Conservation (phyloP, 2,329 filamentous ascomycete species). For the Calonectria montana region DNA sequence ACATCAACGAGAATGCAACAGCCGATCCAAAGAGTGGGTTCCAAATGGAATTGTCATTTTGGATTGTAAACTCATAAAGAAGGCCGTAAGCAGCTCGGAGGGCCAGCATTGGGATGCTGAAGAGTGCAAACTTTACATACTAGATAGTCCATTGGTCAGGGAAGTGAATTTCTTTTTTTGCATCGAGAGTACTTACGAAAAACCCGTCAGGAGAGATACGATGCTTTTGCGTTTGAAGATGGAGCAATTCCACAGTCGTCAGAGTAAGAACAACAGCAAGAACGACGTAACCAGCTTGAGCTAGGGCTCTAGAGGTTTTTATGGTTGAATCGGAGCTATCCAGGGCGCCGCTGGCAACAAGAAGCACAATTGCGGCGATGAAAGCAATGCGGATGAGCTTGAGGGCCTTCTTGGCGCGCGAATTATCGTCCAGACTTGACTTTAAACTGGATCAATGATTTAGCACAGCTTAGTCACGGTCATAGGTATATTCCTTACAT, state of each 20-base stretch:
- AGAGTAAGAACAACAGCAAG: not conserved
- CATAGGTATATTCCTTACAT: constrained; percentile 31
- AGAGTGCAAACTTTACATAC: constrained; percentile 5
- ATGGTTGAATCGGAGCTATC: not conserved
- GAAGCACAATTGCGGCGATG: not conserved
- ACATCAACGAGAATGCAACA: constrained; percentile 6
- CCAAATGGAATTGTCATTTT: not conserved
- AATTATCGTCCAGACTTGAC: not conserved
- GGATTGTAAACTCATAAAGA: constrained; percentile 6
- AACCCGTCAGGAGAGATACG: not conserved
- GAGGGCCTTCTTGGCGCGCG: not conserved
- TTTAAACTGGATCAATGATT: not conserved
- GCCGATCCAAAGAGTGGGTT: constrained; percentile 7
- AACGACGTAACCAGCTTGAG: not conserved
- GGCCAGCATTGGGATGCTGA: not conserved
- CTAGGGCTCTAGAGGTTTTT: not conserved
- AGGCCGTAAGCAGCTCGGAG: constrained; percentile 5
- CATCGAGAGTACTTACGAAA: not conserved
- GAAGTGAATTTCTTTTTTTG: not conserved
- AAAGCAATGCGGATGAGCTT: not conserved
- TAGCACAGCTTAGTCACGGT: not conserved
- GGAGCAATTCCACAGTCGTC: not conserved
- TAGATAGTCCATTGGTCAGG: not conserved
- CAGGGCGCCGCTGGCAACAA: not conserved
- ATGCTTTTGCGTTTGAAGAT: constrained; percentile 1